Conservation (phyloP, 345 rosid species). For the Pistacia integerrima region DNA sequence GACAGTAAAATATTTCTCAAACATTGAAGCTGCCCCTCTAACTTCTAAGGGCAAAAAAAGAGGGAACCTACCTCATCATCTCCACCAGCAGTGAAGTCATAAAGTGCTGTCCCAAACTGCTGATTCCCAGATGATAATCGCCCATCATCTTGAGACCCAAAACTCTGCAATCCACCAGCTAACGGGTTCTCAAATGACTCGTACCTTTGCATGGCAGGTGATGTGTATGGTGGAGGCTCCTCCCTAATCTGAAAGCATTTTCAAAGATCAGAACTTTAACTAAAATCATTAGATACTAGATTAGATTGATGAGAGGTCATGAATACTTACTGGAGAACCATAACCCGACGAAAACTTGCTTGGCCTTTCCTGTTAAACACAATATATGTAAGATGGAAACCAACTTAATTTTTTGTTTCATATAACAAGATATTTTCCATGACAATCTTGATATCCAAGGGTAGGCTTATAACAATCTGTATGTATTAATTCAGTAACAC, state of each 20-base stretch:
- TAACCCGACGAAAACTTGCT: conserved; percentile 45
- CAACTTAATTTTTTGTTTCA: not conserved
- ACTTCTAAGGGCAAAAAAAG: conserved; percentile 16
- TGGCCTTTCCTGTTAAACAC: conserved; percentile 56
- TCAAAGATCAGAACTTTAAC: conserved; percentile 16
- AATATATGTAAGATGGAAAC: conserved; percentile 5
- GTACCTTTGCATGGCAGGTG: conserved; percentile 53
- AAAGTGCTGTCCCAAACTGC: conserved; percentile 80
- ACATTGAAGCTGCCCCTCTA: not conserved
- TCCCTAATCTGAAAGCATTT: conserved; percentile 65
- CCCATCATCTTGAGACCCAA: conserved; percentile 66
- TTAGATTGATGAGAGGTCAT: conserved; percentile 15
- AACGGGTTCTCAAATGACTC: conserved; percentile 84
- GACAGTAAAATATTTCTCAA: not conserved
- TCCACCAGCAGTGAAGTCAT: conserved; percentile 99
- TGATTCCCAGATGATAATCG: conserved; percentile 58
- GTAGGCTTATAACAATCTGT: not conserved
- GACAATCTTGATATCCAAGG: not conserved
- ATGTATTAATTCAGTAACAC: not conserved
- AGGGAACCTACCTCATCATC: conserved; percentile 80
- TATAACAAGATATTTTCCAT: conserved; percentile 1
- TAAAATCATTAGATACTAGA: not conserved
- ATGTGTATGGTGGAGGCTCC: conserved; percentile 87
- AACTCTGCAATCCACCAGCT: conserved; percentile 66
- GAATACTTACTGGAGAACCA: conserved; percentile 67